Conservation (phyloP, 2,329 filamentous ascomycete species). For the Beauveria varroae region DNA sequence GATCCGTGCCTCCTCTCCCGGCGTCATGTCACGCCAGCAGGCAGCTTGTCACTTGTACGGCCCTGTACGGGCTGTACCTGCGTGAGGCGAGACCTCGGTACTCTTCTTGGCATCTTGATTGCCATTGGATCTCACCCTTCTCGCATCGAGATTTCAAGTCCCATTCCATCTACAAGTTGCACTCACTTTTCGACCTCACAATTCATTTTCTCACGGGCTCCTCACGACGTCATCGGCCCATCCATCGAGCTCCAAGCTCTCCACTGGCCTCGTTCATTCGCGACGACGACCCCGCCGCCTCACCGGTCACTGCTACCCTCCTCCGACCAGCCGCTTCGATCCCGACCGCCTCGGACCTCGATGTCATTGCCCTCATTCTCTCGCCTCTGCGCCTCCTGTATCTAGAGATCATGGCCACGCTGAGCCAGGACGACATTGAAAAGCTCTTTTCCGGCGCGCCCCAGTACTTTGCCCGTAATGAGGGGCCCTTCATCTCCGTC, state of each 20-base stretch:
- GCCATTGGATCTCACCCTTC: neutral
- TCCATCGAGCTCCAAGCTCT: neutral
- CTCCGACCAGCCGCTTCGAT: neutral
- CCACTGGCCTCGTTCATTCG: neutral
- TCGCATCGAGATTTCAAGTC: neutral
- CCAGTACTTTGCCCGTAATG: slow-evolving; percentile 58
- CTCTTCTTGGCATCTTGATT: neutral
- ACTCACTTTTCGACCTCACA: neutral
- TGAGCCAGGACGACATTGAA: slow-evolving; percentile 54
- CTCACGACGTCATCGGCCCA: neutral
- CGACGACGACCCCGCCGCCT: neutral
- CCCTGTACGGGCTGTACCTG: no score
- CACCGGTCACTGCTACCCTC: neutral
- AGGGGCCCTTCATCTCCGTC: slow-evolving; percentile 51
- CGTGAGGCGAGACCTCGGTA: neutral
- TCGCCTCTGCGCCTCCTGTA: neutral
- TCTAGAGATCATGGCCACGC: slow-evolving; percentile 39
- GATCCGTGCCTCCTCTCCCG: slow-evolving; percentile 5
- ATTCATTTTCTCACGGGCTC: neutral
- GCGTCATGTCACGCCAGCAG: neutral
- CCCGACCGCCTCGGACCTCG: neutral
- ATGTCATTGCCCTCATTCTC: neutral
- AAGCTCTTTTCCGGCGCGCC: slow-evolving; percentile 70
- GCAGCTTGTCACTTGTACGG: neutral
- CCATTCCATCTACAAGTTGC: neutral